phyloP scores from a whole-genome alignment of 2,329 filamentous ascomycete genomes.

The Hysterium pulicare region DNA sequence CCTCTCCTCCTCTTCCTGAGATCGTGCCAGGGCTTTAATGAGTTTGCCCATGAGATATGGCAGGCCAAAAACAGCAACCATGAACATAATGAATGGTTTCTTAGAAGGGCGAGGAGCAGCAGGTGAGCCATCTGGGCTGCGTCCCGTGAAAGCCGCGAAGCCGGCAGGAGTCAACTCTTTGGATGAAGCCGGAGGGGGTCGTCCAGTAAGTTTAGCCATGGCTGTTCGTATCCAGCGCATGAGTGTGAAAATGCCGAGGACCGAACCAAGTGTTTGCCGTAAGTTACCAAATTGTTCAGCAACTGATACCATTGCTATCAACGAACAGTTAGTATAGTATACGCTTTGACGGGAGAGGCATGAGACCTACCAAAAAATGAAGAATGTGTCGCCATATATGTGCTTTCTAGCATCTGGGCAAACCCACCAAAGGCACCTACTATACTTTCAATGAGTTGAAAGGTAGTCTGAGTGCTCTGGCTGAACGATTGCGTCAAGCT shows the following conservation, averaged over 20 bases:
- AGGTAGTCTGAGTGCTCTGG: constrained; percentile 92
- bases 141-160: constrained; percentile 85
- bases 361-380: constrained; percentile 86
- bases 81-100: constrained; percentile 95
- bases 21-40: constrained; percentile 77
- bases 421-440: constrained; percentile 96
- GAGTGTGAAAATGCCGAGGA: constrained; percentile 91
- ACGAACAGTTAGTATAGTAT: constrained; percentile 12
- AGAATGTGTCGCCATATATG: constrained; percentile 98
- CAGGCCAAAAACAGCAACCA: constrained; percentile 88
- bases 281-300: constrained; percentile 95
- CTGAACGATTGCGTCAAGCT: constrained; percentile 94
- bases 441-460: constrained; percentile 96
- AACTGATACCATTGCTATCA: constrained; percentile 85
- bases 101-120: constrained; percentile 71
- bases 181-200: constrained; percentile 82
- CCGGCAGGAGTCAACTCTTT: constrained; percentile 83
- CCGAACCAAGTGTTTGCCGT: constrained; percentile 86
- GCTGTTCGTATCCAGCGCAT: constrained; percentile 92
- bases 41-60: constrained; percentile 97
- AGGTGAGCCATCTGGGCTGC: constrained; percentile 63
- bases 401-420: constrained; percentile 98
- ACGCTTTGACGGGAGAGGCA: neutral
- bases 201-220: constrained; percentile 87
- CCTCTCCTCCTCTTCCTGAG: constrained; percentile 78